A percentile compares a stretch with the other conserved stretches of the same genome.
Conservation (phyloP, 371 early-diverging fungal species). For the Syncephalastrum contaminatum region DNA sequence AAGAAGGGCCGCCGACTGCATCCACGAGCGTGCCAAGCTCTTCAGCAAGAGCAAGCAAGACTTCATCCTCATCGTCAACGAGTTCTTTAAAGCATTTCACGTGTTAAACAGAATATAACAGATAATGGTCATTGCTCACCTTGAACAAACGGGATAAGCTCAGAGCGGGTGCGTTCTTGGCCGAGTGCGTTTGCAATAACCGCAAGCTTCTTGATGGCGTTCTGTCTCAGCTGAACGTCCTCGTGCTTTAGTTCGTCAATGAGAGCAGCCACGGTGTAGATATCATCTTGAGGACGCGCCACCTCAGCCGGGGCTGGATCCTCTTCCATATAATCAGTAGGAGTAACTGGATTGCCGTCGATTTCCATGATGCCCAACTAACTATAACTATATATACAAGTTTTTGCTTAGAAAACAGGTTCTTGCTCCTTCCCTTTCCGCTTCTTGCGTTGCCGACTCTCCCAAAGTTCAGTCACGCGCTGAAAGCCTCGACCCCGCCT, state of each 20-base stretch:
- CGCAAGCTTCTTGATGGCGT: slow-evolving; percentile 86
- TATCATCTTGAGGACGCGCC: slow-evolving; percentile 24
- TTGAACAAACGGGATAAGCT: slow-evolving; percentile 96
- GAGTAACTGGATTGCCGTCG: slow-evolving; percentile 30
- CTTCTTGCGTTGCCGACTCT: too few relatives aligned
- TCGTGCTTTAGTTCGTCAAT: slow-evolving; percentile 98
- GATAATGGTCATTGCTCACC: slow-evolving; percentile 51
- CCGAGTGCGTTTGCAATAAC: slow-evolving; percentile 95
- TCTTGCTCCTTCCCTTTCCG: too few relatives aligned
- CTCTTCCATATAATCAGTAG: slow-evolving; percentile 53
- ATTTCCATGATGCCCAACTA: slow-evolving; percentile 29
- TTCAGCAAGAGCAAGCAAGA: slow-evolving; percentile 91
- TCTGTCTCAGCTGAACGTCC: slow-evolving; percentile 87
- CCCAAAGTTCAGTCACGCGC: too few relatives aligned
- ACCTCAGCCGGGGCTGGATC: slow-evolving; percentile 32
- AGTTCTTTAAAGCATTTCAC: slow-evolving; percentile 66
- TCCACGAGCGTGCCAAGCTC: slow-evolving; percentile 92
- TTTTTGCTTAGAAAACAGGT: not conserved
- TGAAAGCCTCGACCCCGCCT: too few relatives aligned
- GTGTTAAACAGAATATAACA: slow-evolving; percentile 3
- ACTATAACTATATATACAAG: not conserved
- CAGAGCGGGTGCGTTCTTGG: slow-evolving; percentile 91
- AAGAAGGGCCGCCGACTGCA: slow-evolving; percentile 86
- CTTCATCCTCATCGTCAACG: slow-evolving; percentile 98
- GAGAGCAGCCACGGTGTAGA: slow-evolving; percentile 85